phyloP scores from a whole-genome alignment of 192 early-diverging fungal genomes.

The Geosiphon pyriformis region DNA sequence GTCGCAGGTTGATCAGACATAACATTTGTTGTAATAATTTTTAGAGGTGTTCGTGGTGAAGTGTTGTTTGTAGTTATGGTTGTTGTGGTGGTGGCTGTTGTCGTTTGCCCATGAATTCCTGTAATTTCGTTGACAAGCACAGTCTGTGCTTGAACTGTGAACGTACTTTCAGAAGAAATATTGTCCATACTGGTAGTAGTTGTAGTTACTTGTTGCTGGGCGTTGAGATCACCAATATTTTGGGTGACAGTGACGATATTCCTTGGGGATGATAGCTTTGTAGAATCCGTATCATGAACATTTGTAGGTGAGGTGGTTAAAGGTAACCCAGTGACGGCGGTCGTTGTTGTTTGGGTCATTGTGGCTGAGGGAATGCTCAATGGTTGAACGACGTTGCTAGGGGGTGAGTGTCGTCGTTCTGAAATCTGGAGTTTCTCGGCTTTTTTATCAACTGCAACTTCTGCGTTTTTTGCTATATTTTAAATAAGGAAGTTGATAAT shows the following conservation, averaged over 20 bases:
- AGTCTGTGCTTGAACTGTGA: not conserved
- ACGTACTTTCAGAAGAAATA: not conserved
- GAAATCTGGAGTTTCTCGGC: slow-evolving; percentile 11
- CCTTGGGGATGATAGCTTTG: not conserved
- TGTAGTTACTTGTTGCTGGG: not conserved
- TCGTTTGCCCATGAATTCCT: not conserved
- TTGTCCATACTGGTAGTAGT: not conserved
- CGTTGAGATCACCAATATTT: not conserved
- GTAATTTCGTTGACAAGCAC: not conserved
- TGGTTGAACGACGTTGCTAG: slow-evolving; percentile 21
- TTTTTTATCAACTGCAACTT: not conserved
- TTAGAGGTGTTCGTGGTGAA: not conserved
- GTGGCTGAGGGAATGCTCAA: not conserved
- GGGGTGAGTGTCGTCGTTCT: slow-evolving; percentile 9
- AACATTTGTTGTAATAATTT: not conserved
- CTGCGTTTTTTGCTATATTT: not conserved
- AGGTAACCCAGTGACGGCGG: not conserved
- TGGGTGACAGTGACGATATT: not conserved
- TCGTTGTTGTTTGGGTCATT: not conserved
- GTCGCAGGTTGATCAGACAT: not conserved
- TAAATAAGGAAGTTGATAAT: not conserved
- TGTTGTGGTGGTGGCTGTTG: not conserved
- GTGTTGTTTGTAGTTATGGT: not conserved
- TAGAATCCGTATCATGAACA: not conserved
- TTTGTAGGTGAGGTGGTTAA: not conserved